Percentiles rank a stretch among this genome's conserved stretches.
These are phyloP conservation scores for Malus fusca DNA, from an alignment of 306 rosid species.

Conservation along the genomic window DNA sequence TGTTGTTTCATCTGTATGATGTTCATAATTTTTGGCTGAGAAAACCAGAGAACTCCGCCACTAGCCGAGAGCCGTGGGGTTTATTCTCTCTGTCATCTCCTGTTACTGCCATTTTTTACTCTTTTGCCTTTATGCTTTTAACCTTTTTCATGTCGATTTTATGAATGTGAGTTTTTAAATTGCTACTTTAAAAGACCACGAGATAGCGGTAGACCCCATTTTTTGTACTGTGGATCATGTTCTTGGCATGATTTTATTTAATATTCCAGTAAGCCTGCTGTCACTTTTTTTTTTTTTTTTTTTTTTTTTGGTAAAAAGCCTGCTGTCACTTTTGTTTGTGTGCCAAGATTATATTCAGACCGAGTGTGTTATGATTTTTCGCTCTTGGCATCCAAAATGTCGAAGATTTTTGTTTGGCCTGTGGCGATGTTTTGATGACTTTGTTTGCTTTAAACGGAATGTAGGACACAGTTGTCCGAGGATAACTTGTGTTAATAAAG, in stretches of 20 bases:
- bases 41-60: background rate
- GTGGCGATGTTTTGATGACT: conserved; percentile 5
- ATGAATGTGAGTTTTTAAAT: conserved; percentile 10
- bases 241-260: background rate
- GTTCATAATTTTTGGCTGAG: background rate
- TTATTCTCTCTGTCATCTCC: conserved; percentile 1
- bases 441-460: conserved; percentile 19
- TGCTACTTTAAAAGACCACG: conserved; percentile 1
- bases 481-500: conserved; percentile 20
- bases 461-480: conserved; percentile 41
- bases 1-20: conserved; percentile 20
- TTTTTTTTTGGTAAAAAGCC: no score
- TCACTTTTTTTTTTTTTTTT: background rate
- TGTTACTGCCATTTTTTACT: background rate
- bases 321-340: background rate
- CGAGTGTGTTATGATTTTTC: background rate
- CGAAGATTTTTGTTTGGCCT: conserved; percentile 10
- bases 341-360: background rate
- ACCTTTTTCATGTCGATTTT: background rate
- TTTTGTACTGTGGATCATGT: conserved; percentile 9
- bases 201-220: conserved; percentile 15
- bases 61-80: conserved; percentile 1
- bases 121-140: background rate
- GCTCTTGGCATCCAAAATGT: conserved; percentile 1
- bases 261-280: conserved; percentile 7